Evolutionary conservation across 2,329 filamentous ascomycete genomes (phyloP).

Genomic region (Nemania sp.): DNA sequence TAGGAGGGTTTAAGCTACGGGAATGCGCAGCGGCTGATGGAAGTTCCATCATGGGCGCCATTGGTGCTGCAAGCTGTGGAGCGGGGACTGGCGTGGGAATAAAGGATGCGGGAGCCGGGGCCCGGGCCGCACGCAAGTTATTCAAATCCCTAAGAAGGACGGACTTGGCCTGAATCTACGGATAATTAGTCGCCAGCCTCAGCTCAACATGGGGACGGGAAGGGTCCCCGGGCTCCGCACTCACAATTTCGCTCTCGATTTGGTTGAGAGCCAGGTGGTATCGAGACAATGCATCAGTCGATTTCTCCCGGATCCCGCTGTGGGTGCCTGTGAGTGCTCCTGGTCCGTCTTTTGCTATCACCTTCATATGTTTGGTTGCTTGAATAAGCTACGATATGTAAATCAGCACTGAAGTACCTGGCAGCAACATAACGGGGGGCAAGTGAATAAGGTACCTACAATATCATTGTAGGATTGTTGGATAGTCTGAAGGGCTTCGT

Average conservation of each 20-base stretch:
- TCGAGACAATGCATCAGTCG: slow-evolving; percentile 50
- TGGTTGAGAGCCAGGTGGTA: slow-evolving; percentile 60
- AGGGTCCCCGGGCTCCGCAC: slow-evolving; percentile 22
- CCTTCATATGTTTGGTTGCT: slow-evolving; percentile 59
- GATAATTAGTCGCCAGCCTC: slow-evolving; percentile 16
- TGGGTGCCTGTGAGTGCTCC: slow-evolving; percentile 41
- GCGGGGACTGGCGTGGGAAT: slow-evolving; percentile 17
- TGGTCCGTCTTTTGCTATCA: slow-evolving; percentile 51
- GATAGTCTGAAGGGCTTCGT: slow-evolving; percentile 51
- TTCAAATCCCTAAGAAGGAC: slow-evolving; percentile 59
- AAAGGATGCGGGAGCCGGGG: slow-evolving; percentile 28
- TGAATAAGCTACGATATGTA: slow-evolving; percentile 55
- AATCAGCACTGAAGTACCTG: slow-evolving; percentile 13
- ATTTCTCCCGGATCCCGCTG: slow-evolving; percentile 44
- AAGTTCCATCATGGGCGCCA: slow-evolving; percentile 41
- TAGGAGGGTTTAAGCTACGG: slow-evolving; percentile 34
- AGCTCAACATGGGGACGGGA: neutral
- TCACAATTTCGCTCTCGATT: slow-evolving; percentile 59
- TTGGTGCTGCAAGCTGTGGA: slow-evolving; percentile 30
- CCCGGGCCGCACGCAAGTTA: slow-evolving; percentile 39
- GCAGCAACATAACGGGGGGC: no score
- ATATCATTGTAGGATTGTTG: slow-evolving; percentile 58
- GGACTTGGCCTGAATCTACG: slow-evolving; percentile 56
- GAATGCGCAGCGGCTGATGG: slow-evolving; percentile 41
- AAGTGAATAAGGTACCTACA: slow-evolving; percentile 44